A percentile compares a stretch with the other conserved stretches of the same genome.
Evolutionary conservation across 306 rosid species (phyloP).

Genomic region (Hylodesmum podocarpum): DNA sequence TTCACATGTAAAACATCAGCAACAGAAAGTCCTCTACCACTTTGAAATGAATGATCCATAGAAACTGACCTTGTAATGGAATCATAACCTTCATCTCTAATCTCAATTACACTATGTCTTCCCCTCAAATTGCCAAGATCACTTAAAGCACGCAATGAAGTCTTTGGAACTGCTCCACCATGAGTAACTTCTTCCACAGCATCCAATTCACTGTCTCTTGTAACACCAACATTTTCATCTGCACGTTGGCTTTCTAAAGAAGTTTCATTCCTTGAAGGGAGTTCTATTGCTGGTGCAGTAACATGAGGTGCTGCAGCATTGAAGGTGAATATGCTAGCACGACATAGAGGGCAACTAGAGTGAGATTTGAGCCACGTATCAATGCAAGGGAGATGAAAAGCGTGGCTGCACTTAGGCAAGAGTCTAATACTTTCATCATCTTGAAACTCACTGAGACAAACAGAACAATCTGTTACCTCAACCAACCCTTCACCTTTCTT

Average conservation of each 20-base stretch:
- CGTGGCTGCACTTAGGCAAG: conserved; percentile 88
- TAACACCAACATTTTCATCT: conserved; percentile 15
- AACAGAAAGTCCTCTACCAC: conserved; percentile 31
- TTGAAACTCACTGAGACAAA: conserved; percentile 87
- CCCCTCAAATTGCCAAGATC: conserved; percentile 62
- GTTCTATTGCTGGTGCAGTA: conserved; percentile 20
- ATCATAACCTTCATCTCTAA: conserved; percentile 53
- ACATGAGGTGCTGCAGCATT: conserved; percentile 34
- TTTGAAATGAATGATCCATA: conserved; percentile 67
- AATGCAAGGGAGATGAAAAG: conserved; percentile 85
- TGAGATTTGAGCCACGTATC: conserved; percentile 95
- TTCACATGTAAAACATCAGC: conserved; percentile 52
- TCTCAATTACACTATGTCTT: conserved; percentile 62
- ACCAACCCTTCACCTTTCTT: conserved; percentile 68
- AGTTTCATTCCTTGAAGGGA: conserved; percentile 35
- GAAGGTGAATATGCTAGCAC: conserved; percentile 57
- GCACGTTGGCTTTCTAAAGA: conserved; percentile 33
- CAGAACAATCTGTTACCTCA: conserved; percentile 76
- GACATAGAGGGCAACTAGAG: conserved; percentile 89
- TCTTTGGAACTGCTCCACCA: conserved; percentile 40
- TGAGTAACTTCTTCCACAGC: conserved; percentile 16
- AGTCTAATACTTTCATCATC: conserved; percentile 70
- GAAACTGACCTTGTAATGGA: conserved; percentile 69
- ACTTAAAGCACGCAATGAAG: conserved; percentile 52
- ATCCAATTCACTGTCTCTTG: conserved; percentile 32